Conservation (phyloP, 2,329 filamentous ascomycete genomes). For the Cordyceps cicadae region DNA sequence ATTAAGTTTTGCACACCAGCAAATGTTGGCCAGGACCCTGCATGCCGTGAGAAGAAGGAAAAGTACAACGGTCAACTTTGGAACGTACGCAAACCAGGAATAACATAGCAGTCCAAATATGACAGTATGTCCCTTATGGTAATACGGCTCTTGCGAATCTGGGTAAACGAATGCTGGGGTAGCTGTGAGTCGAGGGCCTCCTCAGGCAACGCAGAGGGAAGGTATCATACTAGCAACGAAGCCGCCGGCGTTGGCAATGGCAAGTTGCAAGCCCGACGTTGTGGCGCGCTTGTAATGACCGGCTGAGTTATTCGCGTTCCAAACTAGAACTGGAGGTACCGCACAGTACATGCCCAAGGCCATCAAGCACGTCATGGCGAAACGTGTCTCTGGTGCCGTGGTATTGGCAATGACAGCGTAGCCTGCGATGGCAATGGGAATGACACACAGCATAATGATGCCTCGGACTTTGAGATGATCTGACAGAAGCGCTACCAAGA, state of each 20-base stretch:
- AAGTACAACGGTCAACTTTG: background rate
- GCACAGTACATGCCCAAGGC: constrained; percentile 55
- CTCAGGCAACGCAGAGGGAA: background rate
- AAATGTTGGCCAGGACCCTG: constrained; percentile 52
- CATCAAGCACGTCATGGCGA: constrained; percentile 62
- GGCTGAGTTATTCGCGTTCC: constrained; percentile 60
- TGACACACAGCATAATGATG: constrained; percentile 52
- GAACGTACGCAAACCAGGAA: constrained; percentile 55
- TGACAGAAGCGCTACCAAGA: constrained; percentile 48
- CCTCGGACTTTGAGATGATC: constrained; percentile 53
- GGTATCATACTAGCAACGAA: constrained; percentile 49
- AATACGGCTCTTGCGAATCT: constrained; percentile 45
- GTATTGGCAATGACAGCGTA: constrained; percentile 56
- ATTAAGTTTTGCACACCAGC: constrained; percentile 57
- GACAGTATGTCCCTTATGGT: constrained; percentile 52
- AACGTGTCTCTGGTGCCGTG: constrained; percentile 42
- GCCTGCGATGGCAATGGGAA: constrained; percentile 56
- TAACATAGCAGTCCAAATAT: constrained; percentile 51
- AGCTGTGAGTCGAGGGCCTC: background rate
- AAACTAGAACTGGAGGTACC: constrained; percentile 55
- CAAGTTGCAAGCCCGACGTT: constrained; percentile 55
- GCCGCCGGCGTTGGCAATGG: constrained; percentile 58
- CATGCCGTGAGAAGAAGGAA: background rate
- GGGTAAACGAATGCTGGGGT: constrained; percentile 51
- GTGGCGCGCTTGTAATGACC: constrained; percentile 65